Base-by-base conservation (phyloP, 2,329 filamentous ascomycete genomes). In the Arthrobotrys iridis region DNA sequence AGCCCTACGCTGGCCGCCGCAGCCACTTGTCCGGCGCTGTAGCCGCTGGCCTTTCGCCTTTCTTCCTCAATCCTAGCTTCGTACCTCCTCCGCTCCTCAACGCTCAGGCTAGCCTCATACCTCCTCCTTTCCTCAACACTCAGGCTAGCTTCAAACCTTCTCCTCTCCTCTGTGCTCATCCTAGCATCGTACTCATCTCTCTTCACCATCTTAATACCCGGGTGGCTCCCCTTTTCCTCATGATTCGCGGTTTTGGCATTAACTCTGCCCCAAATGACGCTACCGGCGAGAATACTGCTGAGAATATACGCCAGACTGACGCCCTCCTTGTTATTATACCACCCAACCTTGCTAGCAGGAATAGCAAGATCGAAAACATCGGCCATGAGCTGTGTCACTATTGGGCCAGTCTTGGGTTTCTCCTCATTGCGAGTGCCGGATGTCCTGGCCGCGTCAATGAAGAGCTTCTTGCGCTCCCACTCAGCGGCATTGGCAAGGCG, bases 221-320 rank as follows among this genome's bases (percentile, higher is more conserved):
- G 58, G 15, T 62, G 63, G 10, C 30, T 37, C n/a, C 45, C 46
- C 37, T 64, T 58, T 7, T 28, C 64, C 22, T 59, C 28, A 11
- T 35, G 45, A 15, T 26, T 33, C 3, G 20, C 18, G n/a, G 40
- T 8, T 13, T 48, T 52, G 18, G 72, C 72, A 13, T 76, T 76
- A 20, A 76, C 72, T 41, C 72, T 63, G 10, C 72, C 45, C 72
- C 72, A 76, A 50, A 76, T 76, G 13, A 76, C 72, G 26, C 48
- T 55, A 6, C 72, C 72, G 7, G 72, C 72, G 8, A 76, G 22
- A 1, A 76, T 13, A n/a, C 65, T 46, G 52, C 63, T 70, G 18
- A 71, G 7, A 4, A 76, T 11, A 24, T 76, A 65, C 3, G 72
- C 72, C 5, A 50, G 18, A 22, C 65, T 46, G 22, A 76, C 59